Evolutionary conservation across 192 early-diverging fungal species (phyloP), one percentile per base, ranked within the genome.

Genomic region (Diversispora eburnea): DNA sequence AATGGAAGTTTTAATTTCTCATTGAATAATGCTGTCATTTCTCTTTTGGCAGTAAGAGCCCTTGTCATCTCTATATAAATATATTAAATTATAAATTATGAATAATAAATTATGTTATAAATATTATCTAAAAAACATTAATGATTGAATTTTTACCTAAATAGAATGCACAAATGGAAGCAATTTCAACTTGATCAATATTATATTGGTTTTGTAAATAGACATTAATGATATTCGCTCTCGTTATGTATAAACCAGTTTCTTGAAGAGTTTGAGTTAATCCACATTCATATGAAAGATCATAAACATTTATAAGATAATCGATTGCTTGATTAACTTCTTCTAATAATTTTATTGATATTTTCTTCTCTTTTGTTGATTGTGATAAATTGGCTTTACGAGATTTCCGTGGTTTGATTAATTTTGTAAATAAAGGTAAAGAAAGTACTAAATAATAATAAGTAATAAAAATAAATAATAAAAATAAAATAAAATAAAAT

Each of bases 11-110:
- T 48, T 6, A 83, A 57, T 62, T 88, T 89, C 52, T 81, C 77
- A n/a, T 80, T 73, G 13, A 89, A 59, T 12, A 77, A 70, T 3
- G 79, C 69, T 59, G 80, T 79, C 83, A 90, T 86, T 75, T 92
- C 90, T 25, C 91, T 84, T 47, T 85, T 80, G 1, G 82, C 68
- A 3, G 87, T 84, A 46, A 91, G 58, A 1, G 84, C 85, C 39
- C 89, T 90, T 2, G 85, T 75, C 81, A 87, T 84, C 60, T 92
- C 90, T 78, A 78, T 39, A 39, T 70, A 59, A 15, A 4, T 10
- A 22, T 49, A 48, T 6, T 46, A 54, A 7, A 70, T 42, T 70
- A 25, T 39, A 39, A 39, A 13, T 39, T 41, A 22, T 20, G 47
- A 25, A 51, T 41, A 64, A 47, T 42, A 68, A 52, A 52, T 51